A percentile compares a stretch with the other conserved stretches of the same genome.
Conservation (phyloP, 2,329 filamentous ascomycete species). For the Coniochaeta hoffmannii region DNA sequence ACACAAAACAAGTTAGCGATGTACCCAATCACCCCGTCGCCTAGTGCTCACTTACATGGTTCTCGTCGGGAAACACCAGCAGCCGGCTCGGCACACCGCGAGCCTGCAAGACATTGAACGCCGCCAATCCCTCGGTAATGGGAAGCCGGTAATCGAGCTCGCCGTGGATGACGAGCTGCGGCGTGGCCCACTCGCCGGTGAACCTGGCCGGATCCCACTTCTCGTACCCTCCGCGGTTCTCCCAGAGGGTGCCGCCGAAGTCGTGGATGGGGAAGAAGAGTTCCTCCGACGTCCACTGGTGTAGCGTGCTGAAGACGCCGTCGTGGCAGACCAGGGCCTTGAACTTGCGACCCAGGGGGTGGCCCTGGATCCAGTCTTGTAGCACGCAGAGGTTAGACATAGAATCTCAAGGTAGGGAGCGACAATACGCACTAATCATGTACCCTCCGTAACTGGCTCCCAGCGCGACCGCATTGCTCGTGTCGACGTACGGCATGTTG, state of each 20-base stretch:
- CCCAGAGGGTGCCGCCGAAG: conserved; percentile 55
- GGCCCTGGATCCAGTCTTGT: conserved; percentile 80
- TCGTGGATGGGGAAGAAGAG: conserved; percentile 66
- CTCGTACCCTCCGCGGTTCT: conserved; percentile 56
- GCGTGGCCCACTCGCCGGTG: conserved; percentile 71
- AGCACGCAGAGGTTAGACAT: not conserved
- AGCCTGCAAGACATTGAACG: conserved; percentile 80
- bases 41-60: conserved; percentile 43
- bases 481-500: conserved; percentile 62
- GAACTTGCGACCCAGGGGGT: conserved; percentile 74
- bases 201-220: conserved; percentile 62
- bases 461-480: conserved; percentile 59
- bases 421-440: conserved; percentile 55
- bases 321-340: conserved; percentile 85
- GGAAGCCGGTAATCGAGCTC: conserved; percentile 85
- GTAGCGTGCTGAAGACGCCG: conserved; percentile 69
- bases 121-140: conserved; percentile 74
- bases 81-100: conserved; percentile 69
- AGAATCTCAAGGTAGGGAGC: not conserved
- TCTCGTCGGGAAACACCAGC: conserved; percentile 72
- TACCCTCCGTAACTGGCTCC: conserved; percentile 71
- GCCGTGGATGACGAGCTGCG: conserved; percentile 83
- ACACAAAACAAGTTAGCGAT: conserved; percentile 42
- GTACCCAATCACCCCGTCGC: not conserved
- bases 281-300: conserved; percentile 58